A percentile compares a stretch with the other conserved stretches of the same genome.
These are phyloP conservation scores for Ophiocordyceps camponoti-rufipedis DNA, from an alignment of 2,329 filamentous ascomycete species.

Conservation along the genomic window DNA sequence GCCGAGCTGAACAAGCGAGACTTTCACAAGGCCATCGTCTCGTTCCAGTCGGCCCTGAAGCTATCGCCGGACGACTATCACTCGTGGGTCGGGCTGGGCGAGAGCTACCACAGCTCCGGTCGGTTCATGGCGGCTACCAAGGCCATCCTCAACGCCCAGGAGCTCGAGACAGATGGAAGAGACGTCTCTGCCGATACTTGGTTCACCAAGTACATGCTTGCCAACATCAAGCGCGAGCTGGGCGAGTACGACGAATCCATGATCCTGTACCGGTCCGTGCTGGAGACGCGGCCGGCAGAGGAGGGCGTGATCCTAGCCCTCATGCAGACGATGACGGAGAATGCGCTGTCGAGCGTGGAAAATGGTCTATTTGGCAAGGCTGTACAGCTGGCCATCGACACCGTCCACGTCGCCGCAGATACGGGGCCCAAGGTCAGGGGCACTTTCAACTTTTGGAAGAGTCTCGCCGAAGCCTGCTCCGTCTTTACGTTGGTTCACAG, in stretches of 20 bases:
- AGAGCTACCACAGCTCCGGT: constrained; percentile 90
- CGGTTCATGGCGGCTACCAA: constrained; percentile 87
- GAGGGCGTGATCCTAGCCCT: constrained; percentile 77
- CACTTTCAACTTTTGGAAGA: constrained; percentile 92
- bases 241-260: constrained; percentile 81
- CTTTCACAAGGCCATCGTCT: constrained; percentile 73
- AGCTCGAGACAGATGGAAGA: constrained; percentile 42
- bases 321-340: constrained; percentile 76
- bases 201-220: constrained; percentile 95
- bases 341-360: constrained; percentile 56
- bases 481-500: constrained; percentile 66
- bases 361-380: constrained; percentile 78
- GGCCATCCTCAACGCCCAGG: constrained; percentile 72
- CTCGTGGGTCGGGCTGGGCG: constrained; percentile 90
- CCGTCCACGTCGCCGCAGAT: constrained; percentile 46
- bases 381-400: constrained; percentile 47
- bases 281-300: constrained; percentile 49
- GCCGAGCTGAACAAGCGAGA: constrained; percentile 91
- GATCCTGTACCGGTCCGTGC: constrained; percentile 54
- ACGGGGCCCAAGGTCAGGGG: constrained; percentile 46
- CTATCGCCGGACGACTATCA: constrained; percentile 79
- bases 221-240: constrained; percentile 82
- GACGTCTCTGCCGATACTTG: constrained; percentile 51
- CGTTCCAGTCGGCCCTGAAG: constrained; percentile 75
- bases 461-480: constrained; percentile 72